Base-by-base conservation (phyloP, 805 yeast genomes). In the Spathaspora sp. region DNA sequence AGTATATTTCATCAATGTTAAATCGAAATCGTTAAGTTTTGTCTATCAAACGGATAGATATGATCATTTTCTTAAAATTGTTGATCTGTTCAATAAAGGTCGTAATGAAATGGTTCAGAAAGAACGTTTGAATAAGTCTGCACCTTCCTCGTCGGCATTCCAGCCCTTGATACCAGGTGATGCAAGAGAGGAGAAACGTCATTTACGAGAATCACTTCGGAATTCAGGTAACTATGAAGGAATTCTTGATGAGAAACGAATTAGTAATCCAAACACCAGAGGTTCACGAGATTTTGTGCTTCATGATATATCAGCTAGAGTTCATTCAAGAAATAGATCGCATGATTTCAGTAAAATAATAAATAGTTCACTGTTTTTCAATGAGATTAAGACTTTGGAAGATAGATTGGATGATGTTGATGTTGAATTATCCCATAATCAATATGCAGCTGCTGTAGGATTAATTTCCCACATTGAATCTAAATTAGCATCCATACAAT, bases 401-500 rank as follows among this genome's bases (percentile, higher is more conserved):
- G 86, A 83, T 49, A 66, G 73, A 31, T 70, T 87, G 16, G 90
- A 87, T 60, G 89, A 86, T 50, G 75, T 86, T 42, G 94, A 88
- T 62, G 81, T 85, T 12, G 75, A 75, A 50, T 73, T 87, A 23
- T 85, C 89, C 10, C 85, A 86, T 58, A 78, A 80, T 49, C 75
- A 78, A 50, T 85, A 77, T 58, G 67, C 63, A 48, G 72, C 69
- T 43, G 74, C 81, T 3, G 79, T 78, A 17, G 77, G 76, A 7
- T 59, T 70, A 26, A 65, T 75, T 42, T 62, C 62, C 29, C 71
- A 70, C 54, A 71, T 73, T 40, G 77, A 73, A 49, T 56, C 59
- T 12, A 66, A 69, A 49, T 56, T 74, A 18, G 48, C 53, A 6
- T 58, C 55, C 19, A 65, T 69, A 10, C 76, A 73, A 50, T 57